Evolutionary conservation across 2,329 filamentous ascomycete species (phyloP), one percentile per base, ranked within the genome.

Genomic region (Penicillium sp.): DNA sequence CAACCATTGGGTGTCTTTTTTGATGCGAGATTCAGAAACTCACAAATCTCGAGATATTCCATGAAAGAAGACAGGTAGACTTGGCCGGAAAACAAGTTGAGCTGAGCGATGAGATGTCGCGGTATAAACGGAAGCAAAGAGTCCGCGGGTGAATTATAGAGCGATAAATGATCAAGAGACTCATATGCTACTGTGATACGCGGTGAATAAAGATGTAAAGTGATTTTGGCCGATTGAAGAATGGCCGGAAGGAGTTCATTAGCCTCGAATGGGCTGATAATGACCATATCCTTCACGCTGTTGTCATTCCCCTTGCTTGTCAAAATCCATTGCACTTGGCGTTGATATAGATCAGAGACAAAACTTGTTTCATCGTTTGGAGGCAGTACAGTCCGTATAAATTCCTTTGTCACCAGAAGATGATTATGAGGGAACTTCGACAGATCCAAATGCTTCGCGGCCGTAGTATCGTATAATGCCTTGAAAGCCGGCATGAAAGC

Each of bases 221-320:
- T 48, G 7, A 28, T 12, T 5, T 18, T 9, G 11, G 5, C 6
- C 7, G 21, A 24, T 18, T 30, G 5, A 3, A n/a, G 21, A 23
- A 48, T 30, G 6, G 5, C 46, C 2, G 21, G n/a, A 14, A 83
- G 60, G 0, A 89, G 68, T 1, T 68, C 12, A 3, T 88, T 74
- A 0, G 82, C 86, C 61, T 90, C 87, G 26, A 69, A 81, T 0
- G 83, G 82, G 60, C 83, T 87, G 63, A 88, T 74, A 24, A 88
- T 68, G 0, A 88, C 59, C 18, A 84, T 64, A n/a, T 62, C 52
- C 8, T 30, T 60, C 45, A 35, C n/a, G n/a, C 40, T 14, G 26
- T 40, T 3, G 26, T 9, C 14, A 24, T 33, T 26, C 9, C 6
- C 2, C 16, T 11, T 43, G 8, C 59, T 67, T 11, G 74, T 77